phyloP scores from a whole-genome alignment of 768 basidiomycete genomes.

The Lactifluus pinguis region DNA sequence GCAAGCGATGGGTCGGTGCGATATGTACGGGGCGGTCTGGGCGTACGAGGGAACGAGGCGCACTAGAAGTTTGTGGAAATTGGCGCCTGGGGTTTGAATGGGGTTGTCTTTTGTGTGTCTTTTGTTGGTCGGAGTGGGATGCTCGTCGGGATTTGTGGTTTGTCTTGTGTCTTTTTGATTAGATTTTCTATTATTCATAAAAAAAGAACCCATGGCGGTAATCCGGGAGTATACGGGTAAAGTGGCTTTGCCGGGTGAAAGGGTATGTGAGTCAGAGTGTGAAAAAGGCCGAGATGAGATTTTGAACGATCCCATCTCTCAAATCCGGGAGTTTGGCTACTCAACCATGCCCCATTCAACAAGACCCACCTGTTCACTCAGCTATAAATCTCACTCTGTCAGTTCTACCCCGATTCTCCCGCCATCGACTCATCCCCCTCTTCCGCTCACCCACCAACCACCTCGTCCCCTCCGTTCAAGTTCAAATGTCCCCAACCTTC shows the following conservation, averaged over 20 bases:
- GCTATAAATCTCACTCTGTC: conserved; percentile 14
- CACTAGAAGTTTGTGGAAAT: conserved; percentile 9
- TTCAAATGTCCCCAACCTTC: conserved; percentile 17
- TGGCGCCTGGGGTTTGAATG: conserved; percentile 1
- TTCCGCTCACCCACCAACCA: neutral
- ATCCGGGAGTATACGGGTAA: neutral
- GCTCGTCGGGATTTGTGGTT: neutral
- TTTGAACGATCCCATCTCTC: neutral
- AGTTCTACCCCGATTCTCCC: neutral
- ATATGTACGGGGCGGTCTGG: conserved; percentile 12
- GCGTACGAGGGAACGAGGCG: conserved; percentile 4
- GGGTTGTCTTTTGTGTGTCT: neutral
- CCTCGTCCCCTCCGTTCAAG: neutral
- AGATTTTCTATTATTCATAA: neutral
- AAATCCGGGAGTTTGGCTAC: neutral
- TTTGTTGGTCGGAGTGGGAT: conserved; percentile 1
- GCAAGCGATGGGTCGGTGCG: conserved; percentile 5
- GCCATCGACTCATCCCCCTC: neutral
- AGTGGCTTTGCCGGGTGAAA: neutral
- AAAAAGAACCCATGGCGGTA: neutral
- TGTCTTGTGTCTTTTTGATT: neutral
- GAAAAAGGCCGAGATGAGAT: conserved; percentile 16
- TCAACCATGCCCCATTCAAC: neutral
- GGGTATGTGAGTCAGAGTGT: conserved; percentile 5
- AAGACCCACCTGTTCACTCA: neutral